Conservation (phyloP, 176 grass and related monocot genomes). For the Hsuehochloa calcarea region DNA sequence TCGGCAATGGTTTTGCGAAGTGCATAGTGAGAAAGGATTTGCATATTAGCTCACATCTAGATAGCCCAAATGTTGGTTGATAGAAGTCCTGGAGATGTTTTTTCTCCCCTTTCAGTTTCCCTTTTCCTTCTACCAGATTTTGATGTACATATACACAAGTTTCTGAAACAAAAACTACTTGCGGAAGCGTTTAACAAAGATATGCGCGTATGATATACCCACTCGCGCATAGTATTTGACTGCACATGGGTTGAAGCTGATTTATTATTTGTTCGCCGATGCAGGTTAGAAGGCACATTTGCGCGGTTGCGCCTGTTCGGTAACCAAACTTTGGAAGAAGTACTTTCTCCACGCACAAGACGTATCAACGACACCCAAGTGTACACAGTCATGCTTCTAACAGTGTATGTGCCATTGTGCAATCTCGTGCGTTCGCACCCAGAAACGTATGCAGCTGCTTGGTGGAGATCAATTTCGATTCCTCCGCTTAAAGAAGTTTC, state of each 20-base stretch:
- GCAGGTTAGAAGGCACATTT: not conserved
- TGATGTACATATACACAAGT: not conserved
- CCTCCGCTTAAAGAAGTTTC: not conserved
- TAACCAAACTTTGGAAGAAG: not conserved
- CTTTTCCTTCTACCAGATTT: not conserved
- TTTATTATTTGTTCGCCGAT: not conserved
- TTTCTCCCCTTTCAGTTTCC: no score
- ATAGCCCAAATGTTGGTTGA: not conserved
- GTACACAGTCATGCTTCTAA: not conserved
- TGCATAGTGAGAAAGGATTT: not conserved
- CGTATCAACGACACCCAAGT: not conserved
- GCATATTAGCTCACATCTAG: not conserved
- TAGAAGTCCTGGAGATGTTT: no score
- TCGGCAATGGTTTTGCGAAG: not conserved
- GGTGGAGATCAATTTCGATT: not conserved
- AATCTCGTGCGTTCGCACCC: no score
- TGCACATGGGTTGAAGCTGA: not conserved
- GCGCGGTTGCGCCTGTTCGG: not conserved
- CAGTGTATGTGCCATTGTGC: no score
- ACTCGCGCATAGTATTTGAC: not conserved
- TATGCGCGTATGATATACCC: not conserved
- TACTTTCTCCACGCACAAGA: not conserved
- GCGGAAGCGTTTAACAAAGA: not conserved
- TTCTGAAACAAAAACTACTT: not conserved
- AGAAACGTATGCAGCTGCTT: not conserved